Evolutionary conservation across 768 basidiomycete species (phyloP).

Genomic region (Boletus speciosus): DNA sequence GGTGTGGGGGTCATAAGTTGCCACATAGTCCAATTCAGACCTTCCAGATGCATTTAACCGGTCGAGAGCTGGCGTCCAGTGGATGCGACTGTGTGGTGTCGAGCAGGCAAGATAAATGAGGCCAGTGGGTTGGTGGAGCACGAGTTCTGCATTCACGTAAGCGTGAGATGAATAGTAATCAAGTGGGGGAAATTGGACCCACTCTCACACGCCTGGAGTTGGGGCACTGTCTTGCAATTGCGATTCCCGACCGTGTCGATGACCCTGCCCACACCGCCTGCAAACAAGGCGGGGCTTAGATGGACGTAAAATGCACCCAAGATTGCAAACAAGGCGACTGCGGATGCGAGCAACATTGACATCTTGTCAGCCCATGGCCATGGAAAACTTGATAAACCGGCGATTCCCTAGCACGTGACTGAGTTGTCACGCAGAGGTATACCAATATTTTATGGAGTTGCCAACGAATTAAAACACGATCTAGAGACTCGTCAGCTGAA

Average conservation of each 20-base stretch:
- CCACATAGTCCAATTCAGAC: conserved; percentile 51
- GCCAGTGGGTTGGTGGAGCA: conserved; percentile 56
- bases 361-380: no score
- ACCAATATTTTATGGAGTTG: no score
- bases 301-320: conserved; percentile 47
- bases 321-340: conserved; percentile 35
- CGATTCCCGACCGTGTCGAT: conserved; percentile 45
- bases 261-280: conserved; percentile 43
- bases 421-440: no score
- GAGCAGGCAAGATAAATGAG: conserved; percentile 65
- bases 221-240: conserved; percentile 47
- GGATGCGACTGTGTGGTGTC: conserved; percentile 40
- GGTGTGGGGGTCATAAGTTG: conserved; percentile 52
- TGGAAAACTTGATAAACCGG: background rate
- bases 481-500: no score
- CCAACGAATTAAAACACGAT: no score
- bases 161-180: conserved; percentile 8
- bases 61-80: conserved; percentile 50
- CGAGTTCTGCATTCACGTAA: conserved; percentile 40
- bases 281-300: conserved; percentile 42
- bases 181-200: conserved; percentile 11
- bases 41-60: conserved; percentile 36
- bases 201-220: conserved; percentile 72
- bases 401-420: no score
- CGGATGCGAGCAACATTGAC: conserved; percentile 3